Percentiles rank a stretch among this genome's conserved stretches.
Conservation (phyloP, 257 asterid species). For the Solanum arcanum region DNA sequence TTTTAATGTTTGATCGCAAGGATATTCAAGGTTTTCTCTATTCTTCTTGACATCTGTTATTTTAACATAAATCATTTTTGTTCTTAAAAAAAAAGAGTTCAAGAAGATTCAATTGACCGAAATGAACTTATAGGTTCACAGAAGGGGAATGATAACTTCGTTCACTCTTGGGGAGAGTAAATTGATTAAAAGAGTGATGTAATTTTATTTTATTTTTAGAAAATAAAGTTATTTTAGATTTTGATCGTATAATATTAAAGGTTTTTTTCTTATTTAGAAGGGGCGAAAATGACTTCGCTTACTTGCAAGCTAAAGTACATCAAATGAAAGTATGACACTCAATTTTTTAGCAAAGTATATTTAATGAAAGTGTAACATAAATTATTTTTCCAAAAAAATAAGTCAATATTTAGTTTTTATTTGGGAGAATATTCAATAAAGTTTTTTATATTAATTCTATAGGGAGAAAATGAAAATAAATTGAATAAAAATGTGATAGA, state of each 20-base stretch:
- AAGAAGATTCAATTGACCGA: too few relatives aligned
- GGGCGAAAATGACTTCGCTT: background rate
- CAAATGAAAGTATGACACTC: background rate
- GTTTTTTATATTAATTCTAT: too few relatives aligned
- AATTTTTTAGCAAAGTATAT: background rate
- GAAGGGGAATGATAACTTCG: too few relatives aligned
- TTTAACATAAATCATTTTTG: accelerated
- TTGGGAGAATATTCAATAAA: background rate
- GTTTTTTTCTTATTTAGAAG: background rate
- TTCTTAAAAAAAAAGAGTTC: too few relatives aligned
- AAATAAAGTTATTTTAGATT: background rate
- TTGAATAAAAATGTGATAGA: background rate
- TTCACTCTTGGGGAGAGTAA: too few relatives aligned
- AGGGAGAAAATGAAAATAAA: background rate
- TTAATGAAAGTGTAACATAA: background rate
- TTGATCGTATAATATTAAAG: background rate
- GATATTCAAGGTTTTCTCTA: background rate
- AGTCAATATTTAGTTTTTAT: background rate
- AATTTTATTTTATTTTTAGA: background rate
- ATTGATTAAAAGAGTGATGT: background rate
- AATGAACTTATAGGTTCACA: too few relatives aligned
- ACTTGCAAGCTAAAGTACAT: background rate
- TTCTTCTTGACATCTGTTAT: too few relatives aligned
- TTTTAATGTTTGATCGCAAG: background rate
- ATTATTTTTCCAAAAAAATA: too few relatives aligned